A percentile compares a stretch with the other conserved stretches of the same genome.
Conservation (phyloP, 345 rosid species). For the Moricandia arvensis region DNA sequence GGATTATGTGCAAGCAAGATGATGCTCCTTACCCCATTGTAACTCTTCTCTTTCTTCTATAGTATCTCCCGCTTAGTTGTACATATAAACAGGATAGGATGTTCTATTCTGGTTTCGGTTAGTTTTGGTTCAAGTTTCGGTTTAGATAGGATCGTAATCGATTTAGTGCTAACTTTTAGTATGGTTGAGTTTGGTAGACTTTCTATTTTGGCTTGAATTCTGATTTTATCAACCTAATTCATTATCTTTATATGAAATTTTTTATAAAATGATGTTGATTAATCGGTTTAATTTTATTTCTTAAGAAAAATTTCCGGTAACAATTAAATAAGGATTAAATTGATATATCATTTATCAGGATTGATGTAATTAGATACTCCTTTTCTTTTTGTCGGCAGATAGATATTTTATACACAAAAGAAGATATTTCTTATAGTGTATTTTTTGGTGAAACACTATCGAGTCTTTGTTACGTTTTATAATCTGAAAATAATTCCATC, state of each 20-base stretch:
- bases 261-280: background rate
- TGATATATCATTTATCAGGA: background rate
- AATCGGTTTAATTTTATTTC: background rate
- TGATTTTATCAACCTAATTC: slow-evolving; percentile 2
- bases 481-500: background rate
- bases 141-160: background rate
- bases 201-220: background rate
- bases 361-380: background rate
- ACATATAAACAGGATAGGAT: background rate
- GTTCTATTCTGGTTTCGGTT: background rate
- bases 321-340: background rate
- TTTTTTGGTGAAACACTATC: background rate
- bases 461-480: background rate
- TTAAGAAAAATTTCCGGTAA: background rate
- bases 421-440: background rate
- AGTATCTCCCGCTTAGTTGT: background rate
- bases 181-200: slow-evolving; percentile 20
- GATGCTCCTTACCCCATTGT: slow-evolving; percentile 75
- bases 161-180: slow-evolving; percentile 9
- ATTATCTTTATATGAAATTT: background rate
- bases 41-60: background rate
- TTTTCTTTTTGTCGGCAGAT: slow-evolving; percentile 14
- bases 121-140: background rate
- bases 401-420: slow-evolving; percentile 11
- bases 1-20: slow-evolving; percentile 52